Conservation (phyloP, 2,329 filamentous ascomycete species). For the Aureobasidium sp. region DNA sequence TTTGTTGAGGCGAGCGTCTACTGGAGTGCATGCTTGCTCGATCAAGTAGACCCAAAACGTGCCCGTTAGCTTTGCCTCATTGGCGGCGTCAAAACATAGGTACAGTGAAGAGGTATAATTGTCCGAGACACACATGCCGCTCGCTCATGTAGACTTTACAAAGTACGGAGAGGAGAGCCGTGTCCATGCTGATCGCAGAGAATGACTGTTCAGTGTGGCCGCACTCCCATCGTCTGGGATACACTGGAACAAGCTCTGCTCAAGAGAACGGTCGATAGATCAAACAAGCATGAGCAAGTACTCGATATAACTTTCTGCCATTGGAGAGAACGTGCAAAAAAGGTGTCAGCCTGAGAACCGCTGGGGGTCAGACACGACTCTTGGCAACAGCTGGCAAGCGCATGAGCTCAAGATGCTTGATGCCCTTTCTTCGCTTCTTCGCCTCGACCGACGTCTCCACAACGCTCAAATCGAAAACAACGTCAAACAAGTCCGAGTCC, state of each 20-base stretch:
- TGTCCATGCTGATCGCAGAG: background rate
- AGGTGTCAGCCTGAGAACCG: no score
- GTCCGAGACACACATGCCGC: background rate
- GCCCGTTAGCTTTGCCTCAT: background rate
- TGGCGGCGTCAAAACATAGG: background rate
- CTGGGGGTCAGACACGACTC: no score
- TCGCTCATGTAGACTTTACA: background rate
- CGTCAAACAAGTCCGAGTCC: background rate
- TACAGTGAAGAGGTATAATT: background rate
- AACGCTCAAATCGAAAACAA: background rate
- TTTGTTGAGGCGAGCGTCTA: background rate
- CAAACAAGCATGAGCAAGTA: no score
- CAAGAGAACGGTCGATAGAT: no score
- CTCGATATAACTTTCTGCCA: no score
- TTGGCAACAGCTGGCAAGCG: no score
- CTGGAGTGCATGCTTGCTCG: background rate
- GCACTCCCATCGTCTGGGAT: no score
- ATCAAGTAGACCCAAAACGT: background rate
- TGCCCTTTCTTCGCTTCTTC: background rate
- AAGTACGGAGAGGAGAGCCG: background rate
- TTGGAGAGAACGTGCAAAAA: no score
- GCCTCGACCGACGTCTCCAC: background rate
- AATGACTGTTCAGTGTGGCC: background rate
- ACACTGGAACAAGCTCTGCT: no score
- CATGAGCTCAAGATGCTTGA: background rate